A percentile compares a stretch with the other conserved stretches of the same genome.
Evolutionary conservation across 352 stramenopile genomes (phyloP).

Genomic region (Globisporangium megalacanthum): DNA sequence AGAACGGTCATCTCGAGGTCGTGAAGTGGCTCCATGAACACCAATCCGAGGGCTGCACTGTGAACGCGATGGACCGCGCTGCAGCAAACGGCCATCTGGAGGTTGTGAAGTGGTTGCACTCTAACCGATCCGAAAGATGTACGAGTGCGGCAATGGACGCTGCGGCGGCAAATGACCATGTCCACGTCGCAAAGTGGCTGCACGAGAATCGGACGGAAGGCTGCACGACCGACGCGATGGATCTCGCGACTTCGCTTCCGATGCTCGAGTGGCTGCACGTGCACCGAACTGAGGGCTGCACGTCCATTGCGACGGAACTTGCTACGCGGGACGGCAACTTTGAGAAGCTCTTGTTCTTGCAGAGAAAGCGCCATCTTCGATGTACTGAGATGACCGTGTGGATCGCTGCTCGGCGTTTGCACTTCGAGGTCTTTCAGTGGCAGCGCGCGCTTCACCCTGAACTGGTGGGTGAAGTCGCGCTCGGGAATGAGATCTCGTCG

Average conservation of each 20-base stretch:
- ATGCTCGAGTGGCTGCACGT: neutral
- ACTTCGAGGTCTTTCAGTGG: neutral
- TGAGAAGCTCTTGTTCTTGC: neutral
- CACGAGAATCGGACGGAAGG: neutral
- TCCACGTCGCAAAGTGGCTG: neutral
- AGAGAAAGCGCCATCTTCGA: neutral
- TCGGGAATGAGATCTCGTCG: too few species aligned
- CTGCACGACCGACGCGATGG: neutral
- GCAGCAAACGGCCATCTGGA: conserved; percentile 16
- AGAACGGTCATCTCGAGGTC: too few species aligned
- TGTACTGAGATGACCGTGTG: neutral
- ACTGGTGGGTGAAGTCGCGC: too few species aligned
- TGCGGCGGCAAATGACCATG: neutral
- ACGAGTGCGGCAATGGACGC: conserved; percentile 2
- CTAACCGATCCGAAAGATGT: conserved; percentile 21
- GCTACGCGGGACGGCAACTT: neutral
- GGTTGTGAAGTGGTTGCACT: conserved; percentile 28
- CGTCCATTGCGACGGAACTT: too few species aligned
- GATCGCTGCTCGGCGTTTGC: neutral
- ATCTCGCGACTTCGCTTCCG: neutral
- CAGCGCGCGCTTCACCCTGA: too few species aligned
- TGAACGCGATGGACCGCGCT: neutral
- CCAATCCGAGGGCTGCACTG: too few species aligned
- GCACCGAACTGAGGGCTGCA: neutral
- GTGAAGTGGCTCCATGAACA: too few species aligned